Evolutionary conservation across 768 basidiomycete species (phyloP).

Genomic region (Gloeophyllum trabeum): DNA sequence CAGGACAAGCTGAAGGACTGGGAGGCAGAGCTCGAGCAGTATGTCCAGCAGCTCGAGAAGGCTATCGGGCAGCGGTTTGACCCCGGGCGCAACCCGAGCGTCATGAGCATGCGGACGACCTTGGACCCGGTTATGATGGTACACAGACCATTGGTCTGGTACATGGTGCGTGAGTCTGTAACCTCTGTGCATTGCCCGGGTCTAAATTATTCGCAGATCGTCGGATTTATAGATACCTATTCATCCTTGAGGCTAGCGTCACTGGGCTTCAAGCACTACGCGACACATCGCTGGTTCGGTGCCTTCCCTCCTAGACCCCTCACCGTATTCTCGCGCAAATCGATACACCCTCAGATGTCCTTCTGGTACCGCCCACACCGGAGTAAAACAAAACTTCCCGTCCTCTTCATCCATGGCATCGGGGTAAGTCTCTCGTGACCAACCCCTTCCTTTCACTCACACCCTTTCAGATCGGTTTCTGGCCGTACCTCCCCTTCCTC

Average conservation of each 20-base stretch:
- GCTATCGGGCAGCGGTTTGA: conserved; percentile 28
- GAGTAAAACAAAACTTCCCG: conserved; percentile 32
- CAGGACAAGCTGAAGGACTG: conserved; percentile 23
- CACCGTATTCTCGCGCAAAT: conserved; percentile 29
- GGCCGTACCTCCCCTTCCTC: conserved; percentile 43
- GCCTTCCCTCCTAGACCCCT: conserved; percentile 46
- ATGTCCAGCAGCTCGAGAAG: conserved; percentile 28
- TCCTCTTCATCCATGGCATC: conserved; percentile 63
- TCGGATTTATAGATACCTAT: conserved; percentile 34
- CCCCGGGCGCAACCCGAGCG: conserved; percentile 24
- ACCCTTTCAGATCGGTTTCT: conserved; percentile 56
- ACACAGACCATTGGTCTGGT: conserved; percentile 59
- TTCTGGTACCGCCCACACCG: conserved; percentile 43
- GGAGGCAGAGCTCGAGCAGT: conserved; percentile 39
- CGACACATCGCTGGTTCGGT: conserved; percentile 18
- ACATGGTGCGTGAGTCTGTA: conserved; percentile 29
- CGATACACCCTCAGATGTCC: conserved; percentile 21
- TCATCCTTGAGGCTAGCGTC: conserved; percentile 26
- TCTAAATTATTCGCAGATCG: conserved; percentile 27
- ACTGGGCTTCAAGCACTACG: conserved; percentile 45
- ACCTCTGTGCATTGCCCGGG: not conserved
- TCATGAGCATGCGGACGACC: conserved; percentile 37
- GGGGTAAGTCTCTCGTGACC: conserved; percentile 33
- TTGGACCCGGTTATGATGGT: conserved; percentile 43
- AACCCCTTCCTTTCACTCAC: not conserved